Base-by-base conservation (phyloP, 1,284 basidiomycete species). In the Cutaneotrichosporon sp. region DNA sequence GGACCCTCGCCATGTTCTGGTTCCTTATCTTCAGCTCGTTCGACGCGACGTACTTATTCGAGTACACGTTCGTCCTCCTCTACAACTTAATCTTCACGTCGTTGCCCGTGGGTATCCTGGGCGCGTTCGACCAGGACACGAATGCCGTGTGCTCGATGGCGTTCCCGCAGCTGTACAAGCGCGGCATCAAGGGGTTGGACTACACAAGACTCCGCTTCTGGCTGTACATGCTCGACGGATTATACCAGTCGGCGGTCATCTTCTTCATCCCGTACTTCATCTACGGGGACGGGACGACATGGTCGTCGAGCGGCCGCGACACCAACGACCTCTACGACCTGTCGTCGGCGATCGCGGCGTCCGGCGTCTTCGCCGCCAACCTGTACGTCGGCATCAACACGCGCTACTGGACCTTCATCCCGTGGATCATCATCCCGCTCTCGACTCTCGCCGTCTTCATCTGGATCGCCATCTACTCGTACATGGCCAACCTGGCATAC, bases 1-100 rank as follows among this genome's bases (percentile, higher is more conserved):
- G 81, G 79, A 77, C 76, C 0, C 54, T 97, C 69, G 89, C 89
- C 13, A 86, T 93, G 85, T 97, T 98, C 81, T 95, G 93, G 90
- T 98, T 86, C 81, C 84, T 95, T 76, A 87, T 92, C 58, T 95
- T 87, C 81, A 62, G 22, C 74, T 91, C 90, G 78, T 97, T 95
- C 80, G 90, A 95, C 77, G 91, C 91, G 58, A 95, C 93, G 1
- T 97, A 97, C 81, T 81, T 98, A 67, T 98, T 95, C 79, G 89
- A 98, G 76, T 97, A 97, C 81, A 95, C 92, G 9, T 93, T 95
- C 81, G 87, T 95, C 67, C 81, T 95, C 69, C 82, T 95, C 27
- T 97, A 87, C 83, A 97, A 95, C 79, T 83, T 95, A 71, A 82
- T 92, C 72, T 99, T 98, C 82, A 97, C 95, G 3, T 95, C 93